phyloP scores from a whole-genome alignment of 345 rosid species.

The Boechera divaricarpa region DNA sequence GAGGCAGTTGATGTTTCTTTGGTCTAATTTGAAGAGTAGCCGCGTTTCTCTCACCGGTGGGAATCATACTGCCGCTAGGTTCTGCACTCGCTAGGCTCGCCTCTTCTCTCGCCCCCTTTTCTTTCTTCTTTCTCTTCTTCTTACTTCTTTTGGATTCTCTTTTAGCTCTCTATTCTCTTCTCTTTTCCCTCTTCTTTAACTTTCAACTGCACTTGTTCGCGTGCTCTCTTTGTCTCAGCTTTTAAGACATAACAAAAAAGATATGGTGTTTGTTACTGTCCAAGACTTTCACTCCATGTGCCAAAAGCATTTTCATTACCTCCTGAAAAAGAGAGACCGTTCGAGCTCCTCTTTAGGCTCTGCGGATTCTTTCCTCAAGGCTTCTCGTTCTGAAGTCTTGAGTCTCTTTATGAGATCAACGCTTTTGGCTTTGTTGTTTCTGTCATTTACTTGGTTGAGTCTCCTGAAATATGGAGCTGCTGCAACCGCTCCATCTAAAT shows the following conservation, averaged over 20 bases:
- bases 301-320: slow-evolving; percentile 34
- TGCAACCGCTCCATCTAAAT: slow-evolving; percentile 12
- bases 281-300: slow-evolving; percentile 49
- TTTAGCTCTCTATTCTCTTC: slow-evolving; percentile 31
- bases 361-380: slow-evolving; percentile 44
- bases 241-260: slow-evolving; percentile 32
- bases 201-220: slow-evolving; percentile 21
- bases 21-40: slow-evolving; percentile 51
- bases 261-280: slow-evolving; percentile 52
- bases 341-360: slow-evolving; percentile 40
- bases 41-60: slow-evolving; percentile 84
- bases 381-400: slow-evolving; percentile 49
- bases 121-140: slow-evolving; percentile 33
- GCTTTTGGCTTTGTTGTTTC: slow-evolving; percentile 54
- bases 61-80: slow-evolving; percentile 86
- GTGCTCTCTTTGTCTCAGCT: slow-evolving; percentile 29
- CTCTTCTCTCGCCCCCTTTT: neutral
- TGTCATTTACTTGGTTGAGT: slow-evolving; percentile 49
- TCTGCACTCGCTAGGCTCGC: slow-evolving; percentile 71
- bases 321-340: slow-evolving; percentile 36
- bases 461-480: slow-evolving; percentile 31
- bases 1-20: slow-evolving; percentile 61
- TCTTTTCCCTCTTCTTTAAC: slow-evolving; percentile 31
- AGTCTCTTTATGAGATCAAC: slow-evolving; percentile 49
- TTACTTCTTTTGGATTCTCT: slow-evolving; percentile 23